A percentile compares a stretch with the other conserved stretches of the same genome.
phyloP scores from a whole-genome alignment of 2,329 filamentous ascomycete genomes.

The Aspergillus glaucus region DNA sequence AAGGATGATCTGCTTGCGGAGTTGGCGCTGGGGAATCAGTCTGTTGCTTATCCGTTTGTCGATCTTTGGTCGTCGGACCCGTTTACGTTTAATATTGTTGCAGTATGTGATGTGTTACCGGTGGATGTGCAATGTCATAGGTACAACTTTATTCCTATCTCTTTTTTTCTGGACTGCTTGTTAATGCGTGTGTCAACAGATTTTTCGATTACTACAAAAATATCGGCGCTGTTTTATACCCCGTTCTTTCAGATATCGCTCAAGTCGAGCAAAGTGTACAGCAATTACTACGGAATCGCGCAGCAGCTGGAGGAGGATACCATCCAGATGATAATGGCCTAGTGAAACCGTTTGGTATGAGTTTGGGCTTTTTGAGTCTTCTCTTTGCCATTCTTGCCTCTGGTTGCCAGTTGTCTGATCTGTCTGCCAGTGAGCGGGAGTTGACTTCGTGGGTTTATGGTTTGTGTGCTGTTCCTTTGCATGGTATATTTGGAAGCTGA shows the following conservation, averaged over 20 bases:
- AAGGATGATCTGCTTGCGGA: conserved; percentile 54
- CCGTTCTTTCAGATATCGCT: conserved; percentile 48
- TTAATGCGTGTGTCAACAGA: conserved; percentile 19
- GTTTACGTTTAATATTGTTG: conserved; percentile 48
- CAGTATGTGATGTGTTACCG: conserved; percentile 51
- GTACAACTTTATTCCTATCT: conserved; percentile 15
- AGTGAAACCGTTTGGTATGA: conserved; percentile 52
- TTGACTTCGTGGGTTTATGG: conserved; percentile 59
- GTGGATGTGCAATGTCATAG: conserved; percentile 46
- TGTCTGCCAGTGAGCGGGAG: conserved; percentile 53
- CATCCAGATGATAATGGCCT: conserved; percentile 42
- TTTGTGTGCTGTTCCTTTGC: conserved; percentile 25
- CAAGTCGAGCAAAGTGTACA: conserved; percentile 47
- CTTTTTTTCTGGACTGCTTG: conserved; percentile 1
- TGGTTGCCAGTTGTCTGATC: conserved; percentile 53
- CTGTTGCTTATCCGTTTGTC: conserved; percentile 55
- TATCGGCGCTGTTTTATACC: conserved; percentile 52
- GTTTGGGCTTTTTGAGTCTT: conserved; percentile 53
- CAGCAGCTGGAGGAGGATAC: conserved; percentile 35
- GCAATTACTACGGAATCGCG: conserved; percentile 47
- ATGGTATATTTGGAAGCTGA: background rate
- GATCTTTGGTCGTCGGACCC: conserved; percentile 58
- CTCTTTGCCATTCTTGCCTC: conserved; percentile 58
- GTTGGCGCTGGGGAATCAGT: conserved; percentile 55
- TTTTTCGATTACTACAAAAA: conserved; percentile 51